phyloP scores from a whole-genome alignment of 345 rosid species.

The Raphanus raphanistrum region DNA sequence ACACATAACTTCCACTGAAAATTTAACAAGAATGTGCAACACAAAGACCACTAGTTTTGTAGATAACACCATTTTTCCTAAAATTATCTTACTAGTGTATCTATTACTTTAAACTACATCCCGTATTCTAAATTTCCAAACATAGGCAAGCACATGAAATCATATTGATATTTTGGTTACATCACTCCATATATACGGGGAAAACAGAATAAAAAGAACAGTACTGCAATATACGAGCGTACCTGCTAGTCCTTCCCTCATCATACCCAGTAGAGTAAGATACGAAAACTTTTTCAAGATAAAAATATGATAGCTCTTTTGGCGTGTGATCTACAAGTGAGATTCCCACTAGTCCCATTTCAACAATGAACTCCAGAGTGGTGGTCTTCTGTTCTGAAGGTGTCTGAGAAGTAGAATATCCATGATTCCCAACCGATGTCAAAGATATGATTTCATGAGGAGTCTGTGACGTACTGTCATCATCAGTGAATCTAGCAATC shows the following conservation, averaged over 20 bases:
- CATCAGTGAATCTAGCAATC: conserved; percentile 67
- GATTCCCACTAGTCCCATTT: conserved; percentile 87
- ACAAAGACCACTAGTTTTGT: not conserved
- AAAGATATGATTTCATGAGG: conserved; percentile 45
- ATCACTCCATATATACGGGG: conserved; percentile 8
- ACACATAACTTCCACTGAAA: conserved; percentile 4
- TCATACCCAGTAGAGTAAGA: conserved; percentile 94
- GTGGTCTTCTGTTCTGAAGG: conserved; percentile 42
- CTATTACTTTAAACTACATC: not conserved
- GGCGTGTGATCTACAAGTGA: conserved; percentile 87
- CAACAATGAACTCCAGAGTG: conserved; percentile 77
- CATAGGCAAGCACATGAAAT: conserved; percentile 2
- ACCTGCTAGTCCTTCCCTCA: conserved; percentile 95
- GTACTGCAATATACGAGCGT: not conserved
- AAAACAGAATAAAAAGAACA: conserved; percentile 4
- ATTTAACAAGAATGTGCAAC: conserved; percentile 8
- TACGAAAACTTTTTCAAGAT: conserved; percentile 71
- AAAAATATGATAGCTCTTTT: conserved; percentile 75
- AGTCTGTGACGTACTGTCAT: conserved; percentile 37
- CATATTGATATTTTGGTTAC: conserved; percentile 8
- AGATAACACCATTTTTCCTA: conserved; percentile 11
- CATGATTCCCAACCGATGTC: conserved; percentile 46
- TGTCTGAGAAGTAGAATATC: conserved; percentile 46
- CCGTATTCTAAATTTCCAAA: conserved; percentile 3
- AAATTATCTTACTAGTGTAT: not conserved